Conservation (phyloP, 306 rosid genomes). For the Medicago lupulina region DNA sequence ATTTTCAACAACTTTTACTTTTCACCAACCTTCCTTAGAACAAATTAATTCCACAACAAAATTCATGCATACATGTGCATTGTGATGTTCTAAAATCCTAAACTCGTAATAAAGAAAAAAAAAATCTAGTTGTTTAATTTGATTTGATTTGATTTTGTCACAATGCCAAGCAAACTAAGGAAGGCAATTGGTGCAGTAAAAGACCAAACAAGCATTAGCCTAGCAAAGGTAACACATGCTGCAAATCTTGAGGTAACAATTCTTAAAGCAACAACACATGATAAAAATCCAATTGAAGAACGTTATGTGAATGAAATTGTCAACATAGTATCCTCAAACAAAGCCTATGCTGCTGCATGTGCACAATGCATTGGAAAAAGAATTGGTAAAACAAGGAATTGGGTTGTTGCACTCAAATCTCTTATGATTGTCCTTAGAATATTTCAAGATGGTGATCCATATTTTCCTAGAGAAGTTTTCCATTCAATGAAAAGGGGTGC, state of each 20-base stretch:
- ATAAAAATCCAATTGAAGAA: constrained; percentile 65
- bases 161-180: constrained; percentile 87
- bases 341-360: constrained; percentile 63
- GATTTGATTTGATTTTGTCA: neutral
- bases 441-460: constrained; percentile 84
- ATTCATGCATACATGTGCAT: neutral
- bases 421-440: constrained; percentile 75
- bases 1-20: neutral
- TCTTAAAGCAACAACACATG: constrained; percentile 83
- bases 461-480: constrained; percentile 77
- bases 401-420: constrained; percentile 86
- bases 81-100: constrained; percentile 19
- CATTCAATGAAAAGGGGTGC: constrained; percentile 78
- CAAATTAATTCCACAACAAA: neutral
- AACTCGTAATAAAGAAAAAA: neutral
- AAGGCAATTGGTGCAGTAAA: constrained; percentile 91
- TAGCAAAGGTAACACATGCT: constrained; percentile 73
- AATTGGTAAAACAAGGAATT: constrained; percentile 63
- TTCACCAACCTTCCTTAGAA: neutral
- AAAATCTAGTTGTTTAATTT: neutral
- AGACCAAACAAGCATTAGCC: constrained; percentile 93
- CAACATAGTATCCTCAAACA: constrained; percentile 55
- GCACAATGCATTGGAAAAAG: constrained; percentile 71
- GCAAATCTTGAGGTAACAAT: constrained; percentile 69
- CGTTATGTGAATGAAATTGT: constrained; percentile 72